Conservation (phyloP, 768 basidiomycete species). For the Agaricus subrufescens region DNA sequence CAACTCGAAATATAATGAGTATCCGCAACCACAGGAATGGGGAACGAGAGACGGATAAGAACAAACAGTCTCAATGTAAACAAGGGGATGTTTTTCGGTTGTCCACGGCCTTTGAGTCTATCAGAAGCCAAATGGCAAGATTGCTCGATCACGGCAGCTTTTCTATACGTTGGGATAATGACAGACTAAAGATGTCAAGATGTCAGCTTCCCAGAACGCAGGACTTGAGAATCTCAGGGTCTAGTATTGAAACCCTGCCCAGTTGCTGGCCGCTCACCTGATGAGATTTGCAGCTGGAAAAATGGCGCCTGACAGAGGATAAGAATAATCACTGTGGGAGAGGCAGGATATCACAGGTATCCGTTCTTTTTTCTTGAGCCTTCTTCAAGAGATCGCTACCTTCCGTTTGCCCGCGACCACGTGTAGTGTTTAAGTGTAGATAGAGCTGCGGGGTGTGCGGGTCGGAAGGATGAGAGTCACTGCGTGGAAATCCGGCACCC, state of each 20-base stretch:
- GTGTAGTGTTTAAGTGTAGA: background rate
- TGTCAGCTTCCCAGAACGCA: background rate
- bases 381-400: conserved; percentile 2
- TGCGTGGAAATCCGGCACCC: conserved; percentile 1
- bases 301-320: background rate
- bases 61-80: background rate
- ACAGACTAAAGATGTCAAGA: background rate
- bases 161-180: background rate
- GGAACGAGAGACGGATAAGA: too few relatives aligned
- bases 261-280: background rate
- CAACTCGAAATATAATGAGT: too few relatives aligned
- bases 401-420: background rate
- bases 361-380: background rate
- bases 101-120: background rate
- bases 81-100: background rate
- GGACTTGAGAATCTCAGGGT: background rate
- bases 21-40: too few relatives aligned
- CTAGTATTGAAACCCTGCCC: background rate
- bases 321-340: background rate
- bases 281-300: background rate
- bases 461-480: background rate
- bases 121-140: background rate
- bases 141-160: conserved; percentile 4
- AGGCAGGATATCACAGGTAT: background rate
- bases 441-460: background rate